Percentiles rank a stretch among this genome's conserved stretches.
Conservation (phyloP, 2,329 filamentous ascomycete species). For the Beauveria rudraprayagi region DNA sequence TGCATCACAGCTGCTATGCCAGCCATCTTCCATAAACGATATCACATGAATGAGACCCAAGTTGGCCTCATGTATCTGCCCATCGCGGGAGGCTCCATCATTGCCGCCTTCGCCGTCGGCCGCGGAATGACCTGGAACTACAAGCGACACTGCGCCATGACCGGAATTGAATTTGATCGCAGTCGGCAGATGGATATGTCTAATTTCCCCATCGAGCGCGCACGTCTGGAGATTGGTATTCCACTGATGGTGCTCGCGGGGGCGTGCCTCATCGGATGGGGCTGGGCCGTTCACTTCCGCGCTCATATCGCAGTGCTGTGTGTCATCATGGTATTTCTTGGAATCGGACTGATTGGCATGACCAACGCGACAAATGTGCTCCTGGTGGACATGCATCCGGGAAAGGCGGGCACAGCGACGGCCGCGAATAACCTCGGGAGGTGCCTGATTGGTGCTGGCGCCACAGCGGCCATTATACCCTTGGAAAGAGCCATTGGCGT, state of each 20-base stretch:
- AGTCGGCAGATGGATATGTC: slow-evolving; percentile 42
- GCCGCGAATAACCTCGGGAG: slow-evolving; percentile 49
- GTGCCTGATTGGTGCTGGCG: slow-evolving; percentile 46
- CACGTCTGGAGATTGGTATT: slow-evolving; percentile 39
- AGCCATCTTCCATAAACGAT: slow-evolving; percentile 38
- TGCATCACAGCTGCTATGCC: slow-evolving; percentile 39
- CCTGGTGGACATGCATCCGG: slow-evolving; percentile 48
- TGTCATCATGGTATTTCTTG: slow-evolving; percentile 38
- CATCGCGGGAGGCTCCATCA: slow-evolving; percentile 39
- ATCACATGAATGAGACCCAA: slow-evolving; percentile 48
- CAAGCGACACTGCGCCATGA: slow-evolving; percentile 46
- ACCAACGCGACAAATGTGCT: slow-evolving; percentile 46
- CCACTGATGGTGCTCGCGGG: slow-evolving; percentile 44
- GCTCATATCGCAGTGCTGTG: slow-evolving; percentile 38
- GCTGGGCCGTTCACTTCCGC: slow-evolving; percentile 39
- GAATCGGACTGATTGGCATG: slow-evolving; percentile 43
- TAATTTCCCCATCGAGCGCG: slow-evolving; percentile 43
- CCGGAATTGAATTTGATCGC: slow-evolving; percentile 45
- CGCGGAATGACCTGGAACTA: slow-evolving; percentile 60
- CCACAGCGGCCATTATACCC: slow-evolving; percentile 42
- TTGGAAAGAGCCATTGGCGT: slow-evolving; percentile 43
- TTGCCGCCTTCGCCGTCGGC: slow-evolving; percentile 40
- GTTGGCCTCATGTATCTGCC: slow-evolving; percentile 48
- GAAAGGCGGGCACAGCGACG: slow-evolving; percentile 43
- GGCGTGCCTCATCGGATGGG: slow-evolving; percentile 39